Base-by-base conservation (phyloP, 352 stramenopile species). In the Phytophthora cryptogea region DNA sequence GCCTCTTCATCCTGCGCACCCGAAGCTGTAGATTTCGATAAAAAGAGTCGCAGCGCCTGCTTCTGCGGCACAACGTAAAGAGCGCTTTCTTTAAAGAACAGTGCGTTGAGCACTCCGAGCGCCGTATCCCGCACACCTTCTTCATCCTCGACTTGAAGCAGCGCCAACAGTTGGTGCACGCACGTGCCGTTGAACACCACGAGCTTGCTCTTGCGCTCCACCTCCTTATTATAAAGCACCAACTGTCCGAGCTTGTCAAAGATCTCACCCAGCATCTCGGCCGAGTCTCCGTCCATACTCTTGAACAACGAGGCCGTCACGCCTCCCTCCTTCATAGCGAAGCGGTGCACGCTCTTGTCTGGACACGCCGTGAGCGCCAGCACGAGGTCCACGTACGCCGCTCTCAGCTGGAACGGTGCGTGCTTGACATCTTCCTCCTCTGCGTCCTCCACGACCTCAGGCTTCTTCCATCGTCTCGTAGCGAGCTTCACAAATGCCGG, bases 291-390 rank as follows among this genome's bases (percentile, higher is more conserved):
- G 31, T 94, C 85, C 40, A 95, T 47, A 56, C 78, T 86, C 61
- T 92, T 91, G 57, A 90, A 90, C 33, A 95, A 63, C 30, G 81
- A 86, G 5, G 70, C 51, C 3, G 78, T 72, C 0, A 93, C 28
- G 1, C 87, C 85, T 35, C 77, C 79, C 9, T 92, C 85, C 49
- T 92, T 92, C 35, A 89, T 64, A 0, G 81, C 81, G 45, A 95
- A 95, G 5, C 86, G 81, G 41, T 86, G 76, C 35, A 94, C 85
- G 52, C 86, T 93, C 48, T 80, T 80, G 68, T 95, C 86, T 0
- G 69, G 54, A 52, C 83, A 90, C 26, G 71, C 62, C 0, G 71
- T 79, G 4, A 95, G 69, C 27, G 78, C 65, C 23, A 91, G 66
- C 30, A 90, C 83, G 13, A 95, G 53, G 0, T 68, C 55, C 31